Base-by-base conservation (phyloP, 1,139 yeast genomes). In the Nakaseomyces nivariensis region DNA sequence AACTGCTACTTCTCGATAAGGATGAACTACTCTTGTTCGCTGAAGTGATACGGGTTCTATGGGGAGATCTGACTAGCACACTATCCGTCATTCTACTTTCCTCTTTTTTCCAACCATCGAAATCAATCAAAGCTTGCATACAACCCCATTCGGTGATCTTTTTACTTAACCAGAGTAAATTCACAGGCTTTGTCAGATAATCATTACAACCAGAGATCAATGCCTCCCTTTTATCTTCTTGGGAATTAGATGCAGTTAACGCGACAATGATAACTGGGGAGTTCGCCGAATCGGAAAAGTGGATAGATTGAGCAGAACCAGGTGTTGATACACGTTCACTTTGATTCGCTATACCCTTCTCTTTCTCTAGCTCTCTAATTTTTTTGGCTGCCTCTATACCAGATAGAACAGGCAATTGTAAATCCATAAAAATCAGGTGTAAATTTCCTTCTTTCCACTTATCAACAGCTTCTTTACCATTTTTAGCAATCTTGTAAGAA, bases 221-320 rank as follows among this genome's bases (percentile, higher is more conserved):
- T 0, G 98, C 98, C 61, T 87, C 88, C 56, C 88, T 83, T 63
- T 86, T 81, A 67, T 90, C 97, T 27, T 83, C 82, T n/a, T 85
- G 80, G 24, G 94, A 78, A 22, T 94, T 85, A 10, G 92, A 82
- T 0, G 98, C 98, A 1, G 98, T 92, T 49, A 92, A 72, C 0
- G 98, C 98, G 34, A 92, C 98, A 50, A 92, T 90, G 51, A 92
- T 92, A 27, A 92, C 96, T 0, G 98, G 97, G 0, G 95, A 85
- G 26, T 50, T 50, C 8, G 53, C 27, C 17, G 48, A 34, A 17
- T 48, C 48, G 36, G 8, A 29, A 83, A 84, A 22, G 84, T 49
- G 26, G 4, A 50, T 29, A 5, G 52, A 38, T 32, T 44, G 42
- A 13, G 34, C 47, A 4, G 44, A 41, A 4, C 44, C 44, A 11